These are phyloP conservation scores for Umbellularia californica DNA, from an alignment of 164 flowering plant species.

Conservation along the genomic window DNA sequence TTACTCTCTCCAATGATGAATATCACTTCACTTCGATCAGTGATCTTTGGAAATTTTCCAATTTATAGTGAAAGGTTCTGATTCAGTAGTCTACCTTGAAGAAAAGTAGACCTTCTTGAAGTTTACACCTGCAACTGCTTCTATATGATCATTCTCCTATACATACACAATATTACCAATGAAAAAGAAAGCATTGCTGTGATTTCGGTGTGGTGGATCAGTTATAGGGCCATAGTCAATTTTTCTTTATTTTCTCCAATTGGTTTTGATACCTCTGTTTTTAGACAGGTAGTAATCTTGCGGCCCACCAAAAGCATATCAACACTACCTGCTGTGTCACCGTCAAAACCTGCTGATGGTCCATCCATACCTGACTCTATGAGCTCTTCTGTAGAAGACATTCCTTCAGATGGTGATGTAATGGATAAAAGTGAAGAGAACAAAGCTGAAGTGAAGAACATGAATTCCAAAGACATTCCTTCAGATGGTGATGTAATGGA, in stretches of 20 bases:
- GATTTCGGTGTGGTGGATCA: too few relatives aligned
- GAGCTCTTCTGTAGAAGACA: slow-evolving; percentile 39
- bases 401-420: slow-evolving; percentile 35
- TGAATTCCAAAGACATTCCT: slow-evolving; percentile 42
- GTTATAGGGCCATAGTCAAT: neutral
- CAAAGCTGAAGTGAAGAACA: slow-evolving; percentile 50
- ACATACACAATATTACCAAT: too few relatives aligned
- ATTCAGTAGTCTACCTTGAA: too few relatives aligned
- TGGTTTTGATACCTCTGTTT: slow-evolving; percentile 12
- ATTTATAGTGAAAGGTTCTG: too few relatives aligned
- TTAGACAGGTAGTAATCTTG: slow-evolving; percentile 74
- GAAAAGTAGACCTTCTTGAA: too few relatives aligned
- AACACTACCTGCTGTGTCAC: slow-evolving; percentile 24
- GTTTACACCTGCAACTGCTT: too few relatives aligned
- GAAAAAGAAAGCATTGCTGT: too few relatives aligned
- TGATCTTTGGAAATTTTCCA: too few relatives aligned
- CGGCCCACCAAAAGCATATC: slow-evolving; percentile 49
- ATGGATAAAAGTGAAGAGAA: slow-evolving; percentile 51
- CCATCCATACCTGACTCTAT: slow-evolving; percentile 35
- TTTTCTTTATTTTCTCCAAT: neutral
- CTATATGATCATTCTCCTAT: too few relatives aligned
- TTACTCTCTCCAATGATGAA: too few relatives aligned
- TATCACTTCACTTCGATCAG: too few relatives aligned
- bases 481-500: slow-evolving; percentile 41
- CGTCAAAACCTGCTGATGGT: slow-evolving; percentile 37